Conservation (phyloP, 129 eudicot species). For the Ambrosia trifida region DNA sequence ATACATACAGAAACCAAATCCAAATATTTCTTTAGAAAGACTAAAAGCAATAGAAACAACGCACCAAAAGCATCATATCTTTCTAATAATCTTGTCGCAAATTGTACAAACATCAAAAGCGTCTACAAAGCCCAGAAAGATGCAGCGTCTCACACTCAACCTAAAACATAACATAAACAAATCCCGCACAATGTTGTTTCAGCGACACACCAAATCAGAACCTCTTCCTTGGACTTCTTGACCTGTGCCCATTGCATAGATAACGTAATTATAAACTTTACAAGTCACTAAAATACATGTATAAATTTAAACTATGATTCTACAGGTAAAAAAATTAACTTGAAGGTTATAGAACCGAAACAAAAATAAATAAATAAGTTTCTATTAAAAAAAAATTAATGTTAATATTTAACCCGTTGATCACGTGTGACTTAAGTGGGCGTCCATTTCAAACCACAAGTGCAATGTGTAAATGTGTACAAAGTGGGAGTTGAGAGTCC, state of each 20-base stretch:
- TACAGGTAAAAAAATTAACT: not conserved
- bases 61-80: not conserved
- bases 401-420: not conserved
- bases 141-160: slow-evolving; percentile 16
- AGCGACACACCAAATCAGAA: slow-evolving; percentile 25
- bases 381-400: too few species aligned
- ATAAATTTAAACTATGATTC: not conserved
- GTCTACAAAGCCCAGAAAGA: not conserved
- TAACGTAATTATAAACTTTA: not conserved
- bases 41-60: not conserved
- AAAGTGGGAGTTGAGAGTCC: too few species aligned
- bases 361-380: not conserved
- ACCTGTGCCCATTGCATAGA: slow-evolving; percentile 44
- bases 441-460: not conserved
- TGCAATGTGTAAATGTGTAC: not conserved
- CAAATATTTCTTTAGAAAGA: too few species aligned
- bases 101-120: not conserved
- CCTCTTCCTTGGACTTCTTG: slow-evolving; percentile 61
- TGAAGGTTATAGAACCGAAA: not conserved
- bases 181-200: slow-evolving; percentile 20
- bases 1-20: too few species aligned
- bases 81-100: slow-evolving; percentile 1
- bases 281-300: not conserved
- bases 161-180: slow-evolving; percentile 23
- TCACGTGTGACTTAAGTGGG: not conserved